Evolutionary conservation across 1,284 basidiomycete genomes (phyloP).

Genomic region (Trametes versicolor): DNA sequence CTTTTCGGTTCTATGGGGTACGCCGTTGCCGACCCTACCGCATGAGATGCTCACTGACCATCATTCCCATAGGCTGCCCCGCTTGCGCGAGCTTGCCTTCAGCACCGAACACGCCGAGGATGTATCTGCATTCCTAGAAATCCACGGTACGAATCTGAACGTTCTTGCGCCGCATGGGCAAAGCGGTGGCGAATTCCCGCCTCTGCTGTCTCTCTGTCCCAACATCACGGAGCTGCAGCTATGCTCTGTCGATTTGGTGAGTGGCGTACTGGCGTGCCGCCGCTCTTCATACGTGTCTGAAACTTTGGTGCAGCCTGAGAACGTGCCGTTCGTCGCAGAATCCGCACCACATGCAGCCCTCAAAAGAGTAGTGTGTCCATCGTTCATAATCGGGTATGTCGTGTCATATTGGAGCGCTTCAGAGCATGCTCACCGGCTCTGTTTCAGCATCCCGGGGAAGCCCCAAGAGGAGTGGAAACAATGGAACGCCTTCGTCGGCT

Average conservation of each 20-base stretch:
- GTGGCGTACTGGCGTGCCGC: not conserved
- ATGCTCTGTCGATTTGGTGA: not conserved
- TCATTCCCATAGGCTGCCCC: constrained; percentile 6
- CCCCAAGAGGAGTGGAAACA: not conserved
- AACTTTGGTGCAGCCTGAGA: not conserved
- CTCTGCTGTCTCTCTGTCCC: constrained; percentile 11
- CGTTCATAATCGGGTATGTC: constrained; percentile 2
- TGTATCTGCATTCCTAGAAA: constrained; percentile 1
- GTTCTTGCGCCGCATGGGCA: not conserved
- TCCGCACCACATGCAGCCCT: constrained; percentile 3
- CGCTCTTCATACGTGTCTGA: not conserved
- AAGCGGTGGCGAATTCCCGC: not conserved
- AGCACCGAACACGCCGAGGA: not conserved
- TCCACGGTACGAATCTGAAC: constrained; percentile 11
- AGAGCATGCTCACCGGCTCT: not conserved
- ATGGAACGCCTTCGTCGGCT: constrained; percentile 13
- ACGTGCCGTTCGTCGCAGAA: not conserved
- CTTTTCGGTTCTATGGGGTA: constrained; percentile 16
- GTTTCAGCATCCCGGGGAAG: not conserved
- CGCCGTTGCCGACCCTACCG: not conserved
- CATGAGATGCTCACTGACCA: not conserved
- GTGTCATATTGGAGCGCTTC: not conserved
- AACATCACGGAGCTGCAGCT: constrained; percentile 14
- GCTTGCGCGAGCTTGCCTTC: constrained; percentile 13
- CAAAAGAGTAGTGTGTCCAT: not conserved